Evolutionary conservation across 441 rosid genomes (phyloP), one percentile per base, ranked within the genome.

Genomic region (Theobroma grandiflorum): DNA sequence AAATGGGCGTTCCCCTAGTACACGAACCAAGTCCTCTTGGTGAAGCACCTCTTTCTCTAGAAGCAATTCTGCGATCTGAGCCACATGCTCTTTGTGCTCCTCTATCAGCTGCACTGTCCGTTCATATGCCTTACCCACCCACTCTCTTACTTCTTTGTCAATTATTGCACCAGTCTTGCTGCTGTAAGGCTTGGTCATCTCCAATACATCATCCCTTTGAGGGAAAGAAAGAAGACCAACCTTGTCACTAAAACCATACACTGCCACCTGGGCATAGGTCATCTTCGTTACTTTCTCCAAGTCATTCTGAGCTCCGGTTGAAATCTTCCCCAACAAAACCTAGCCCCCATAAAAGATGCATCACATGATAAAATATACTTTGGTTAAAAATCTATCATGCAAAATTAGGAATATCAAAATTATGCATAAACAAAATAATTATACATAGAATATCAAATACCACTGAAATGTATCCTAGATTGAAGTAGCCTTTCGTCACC

Each of bases 211-310:
- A 0, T 89, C 89, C 71, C 89, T 87, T 68, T 80, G 91, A 61
- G 93, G 94, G 75, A 91, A 91, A 31, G 92, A 92, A 58, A 91
- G 89, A 74, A 92, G 94, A 50, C 94, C 96, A 5, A 90, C 95
- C 72, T 91, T 93, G 81, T 93, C 97, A 66, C 94, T 91, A 72
- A 93, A 93, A 63, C 95, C 94, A 80, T 89, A 90, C 7, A 89
- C 89, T 26, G 94, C 88, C 5, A 91, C 92, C 78, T 89, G 92
- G 67, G 91, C 93, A 66, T 88, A 90, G 0, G 89, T 89, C 92
- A 89, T 87, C 88, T 89, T 88, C 4, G 92, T 91, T 72, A 91
- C 92, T 79, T 92, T 89, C 90, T 87, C 90, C 87, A 92, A 81
- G 83, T 90, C 94, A 82, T 88, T 92, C 81, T 89, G 90, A 16